Evolutionary conservation across 805 yeast genomes (phyloP).

Genomic region (Wickerhamomyces subpelliculosus): DNA sequence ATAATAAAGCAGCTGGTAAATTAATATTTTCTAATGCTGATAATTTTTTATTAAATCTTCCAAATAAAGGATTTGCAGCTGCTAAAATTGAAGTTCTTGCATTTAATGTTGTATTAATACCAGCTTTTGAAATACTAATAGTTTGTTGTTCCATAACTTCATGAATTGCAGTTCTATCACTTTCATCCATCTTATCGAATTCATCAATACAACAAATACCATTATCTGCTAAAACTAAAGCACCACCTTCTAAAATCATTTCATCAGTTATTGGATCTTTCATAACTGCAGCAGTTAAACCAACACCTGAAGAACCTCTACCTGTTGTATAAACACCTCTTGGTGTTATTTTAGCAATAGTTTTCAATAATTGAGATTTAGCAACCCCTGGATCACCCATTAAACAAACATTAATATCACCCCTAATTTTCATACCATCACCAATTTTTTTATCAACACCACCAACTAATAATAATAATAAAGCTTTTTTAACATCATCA

Average conservation of each 20-base stretch:
- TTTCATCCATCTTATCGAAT: conserved; percentile 97
- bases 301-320: conserved; percentile 98
- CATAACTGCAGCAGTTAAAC: conserved; percentile 98
- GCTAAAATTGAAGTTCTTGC: conserved; percentile 95
- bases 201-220: conserved; percentile 99
- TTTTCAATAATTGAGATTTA: conserved; percentile 89
- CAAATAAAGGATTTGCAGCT: conserved; percentile 97
- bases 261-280: conserved; percentile 98
- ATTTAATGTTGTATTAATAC: conserved; percentile 90
- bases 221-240: conserved; percentile 91
- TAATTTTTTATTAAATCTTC: conserved; percentile 83
- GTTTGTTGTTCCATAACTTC: conserved; percentile 99
- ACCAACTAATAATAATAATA: conserved; percentile 78
- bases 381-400: conserved; percentile 99
- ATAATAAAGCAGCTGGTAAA: conserved; percentile 90
- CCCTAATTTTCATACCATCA: conserved; percentile 96
- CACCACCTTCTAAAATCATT: conserved; percentile 98
- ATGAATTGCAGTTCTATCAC: conserved; percentile 94
- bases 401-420: conserved; percentile 89
- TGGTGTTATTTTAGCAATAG: conserved; percentile 89
- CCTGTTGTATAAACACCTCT: conserved; percentile 97
- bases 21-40: conserved; percentile 95
- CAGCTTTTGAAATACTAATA: conserved; percentile 94
- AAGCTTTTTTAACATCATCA: conserved; percentile 85
- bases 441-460: conserved; percentile 94